phyloP scores from a whole-genome alignment of 2,329 filamentous ascomycete species.

The Ascochyta lentis region DNA sequence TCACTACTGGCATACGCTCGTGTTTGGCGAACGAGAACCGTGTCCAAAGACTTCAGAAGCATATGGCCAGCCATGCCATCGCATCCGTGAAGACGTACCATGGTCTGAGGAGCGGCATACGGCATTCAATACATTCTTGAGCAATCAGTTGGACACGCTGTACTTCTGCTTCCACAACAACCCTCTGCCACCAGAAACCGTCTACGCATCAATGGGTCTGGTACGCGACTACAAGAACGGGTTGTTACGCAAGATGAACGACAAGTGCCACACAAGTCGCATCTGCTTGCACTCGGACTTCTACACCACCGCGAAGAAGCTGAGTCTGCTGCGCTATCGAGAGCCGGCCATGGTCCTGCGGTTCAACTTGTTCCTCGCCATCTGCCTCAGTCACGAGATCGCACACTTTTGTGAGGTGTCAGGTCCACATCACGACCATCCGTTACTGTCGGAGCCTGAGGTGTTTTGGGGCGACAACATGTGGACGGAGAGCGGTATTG shows the following conservation, averaged over 20 bases:
- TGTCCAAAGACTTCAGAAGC: constrained; percentile 39
- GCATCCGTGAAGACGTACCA: constrained; percentile 45
- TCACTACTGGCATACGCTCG: constrained; percentile 48
- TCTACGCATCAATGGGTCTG: constrained; percentile 48
- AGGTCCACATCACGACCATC: constrained; percentile 45
- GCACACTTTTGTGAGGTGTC: constrained; percentile 51
- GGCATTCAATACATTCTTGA: constrained; percentile 40
- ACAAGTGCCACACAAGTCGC: constrained; percentile 47
- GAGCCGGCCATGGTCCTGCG: constrained; percentile 51
- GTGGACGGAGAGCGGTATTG: constrained; percentile 50
- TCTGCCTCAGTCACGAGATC: constrained; percentile 49
- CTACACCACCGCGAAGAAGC: constrained; percentile 50
- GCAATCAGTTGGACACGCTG: constrained; percentile 44
- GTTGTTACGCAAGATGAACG: constrained; percentile 42
- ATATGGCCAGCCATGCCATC: constrained; percentile 43
- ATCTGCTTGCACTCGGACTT: constrained; percentile 51
- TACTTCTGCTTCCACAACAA: constrained; percentile 50
- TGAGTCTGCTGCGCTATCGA: constrained; percentile 45
- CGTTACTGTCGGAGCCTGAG: constrained; percentile 44
- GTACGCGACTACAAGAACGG: constrained; percentile 49
- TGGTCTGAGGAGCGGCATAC: constrained; percentile 43
- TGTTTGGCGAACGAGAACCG: constrained; percentile 44
- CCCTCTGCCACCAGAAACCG: constrained; percentile 44
- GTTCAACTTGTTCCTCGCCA: constrained; percentile 50
- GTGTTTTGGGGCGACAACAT: constrained; percentile 50